A percentile compares a stretch with the other conserved stretches of the same genome.
Evolutionary conservation across 257 asterid species (phyloP).

Genomic region (Penstemon eatonii): DNA sequence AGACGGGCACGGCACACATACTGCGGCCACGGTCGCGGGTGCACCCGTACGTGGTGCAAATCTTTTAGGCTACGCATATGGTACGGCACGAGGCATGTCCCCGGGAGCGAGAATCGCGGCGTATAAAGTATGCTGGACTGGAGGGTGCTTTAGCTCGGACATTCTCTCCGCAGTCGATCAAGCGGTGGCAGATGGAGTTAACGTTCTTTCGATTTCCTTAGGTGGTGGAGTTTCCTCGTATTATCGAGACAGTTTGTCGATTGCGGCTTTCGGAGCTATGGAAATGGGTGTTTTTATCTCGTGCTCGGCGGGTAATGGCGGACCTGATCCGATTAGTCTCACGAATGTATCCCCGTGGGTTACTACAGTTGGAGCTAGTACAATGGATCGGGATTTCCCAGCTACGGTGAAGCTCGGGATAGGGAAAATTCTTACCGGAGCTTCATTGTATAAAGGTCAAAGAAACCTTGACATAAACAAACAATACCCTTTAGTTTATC

Average conservation of each 20-base stretch:
- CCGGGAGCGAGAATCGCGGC: conserved; percentile 84
- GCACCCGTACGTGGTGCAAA: conserved; percentile 66
- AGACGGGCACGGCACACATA: conserved; percentile 96
- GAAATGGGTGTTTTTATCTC: conserved; percentile 84
- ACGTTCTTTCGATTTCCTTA: conserved; percentile 75
- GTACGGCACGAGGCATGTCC: conserved; percentile 88
- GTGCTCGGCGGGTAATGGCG: conserved; percentile 92
- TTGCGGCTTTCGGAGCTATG: conserved; percentile 91
- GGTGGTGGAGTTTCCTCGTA: conserved; percentile 92
- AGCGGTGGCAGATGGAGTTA: conserved; percentile 87
- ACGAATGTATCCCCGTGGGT: conserved; percentile 97
- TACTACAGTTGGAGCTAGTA: conserved; percentile 86
- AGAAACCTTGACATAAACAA: conserved; percentile 36
- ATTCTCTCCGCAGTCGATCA: conserved; percentile 87
- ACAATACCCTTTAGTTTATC: conserved; percentile 59
- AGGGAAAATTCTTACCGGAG: conserved; percentile 51
- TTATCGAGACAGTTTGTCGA: conserved; percentile 63
- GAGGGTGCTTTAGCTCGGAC: conserved; percentile 93
- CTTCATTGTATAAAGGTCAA: conserved; percentile 69
- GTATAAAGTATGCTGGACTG: conserved; percentile 90
- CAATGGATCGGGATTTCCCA: conserved; percentile 89
- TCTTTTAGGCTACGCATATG: conserved; percentile 80
- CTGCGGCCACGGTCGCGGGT: conserved; percentile 82
- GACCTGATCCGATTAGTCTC: conserved; percentile 87
- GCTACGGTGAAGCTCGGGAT: conserved; percentile 73